phyloP scores from a whole-genome alignment of 495 filamentous ascomycete genomes.

The Glarea lozoyensis region DNA sequence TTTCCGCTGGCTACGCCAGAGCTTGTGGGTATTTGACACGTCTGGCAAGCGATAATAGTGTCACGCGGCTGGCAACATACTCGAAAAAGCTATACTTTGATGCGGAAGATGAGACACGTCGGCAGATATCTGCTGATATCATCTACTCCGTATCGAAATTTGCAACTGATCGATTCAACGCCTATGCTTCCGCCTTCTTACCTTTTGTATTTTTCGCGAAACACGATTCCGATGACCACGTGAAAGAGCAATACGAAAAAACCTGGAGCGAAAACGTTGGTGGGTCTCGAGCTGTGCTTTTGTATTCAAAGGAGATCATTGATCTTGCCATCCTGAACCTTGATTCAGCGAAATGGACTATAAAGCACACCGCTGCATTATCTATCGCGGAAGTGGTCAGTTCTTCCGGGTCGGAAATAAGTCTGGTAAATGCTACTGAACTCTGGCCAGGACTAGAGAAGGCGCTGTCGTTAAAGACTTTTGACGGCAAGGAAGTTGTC shows the following conservation, averaged over 20 bases:
- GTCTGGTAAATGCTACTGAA: slow-evolving; percentile 42
- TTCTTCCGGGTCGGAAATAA: slow-evolving; percentile 43
- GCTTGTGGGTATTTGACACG: slow-evolving; percentile 79
- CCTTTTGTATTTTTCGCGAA: slow-evolving; percentile 85
- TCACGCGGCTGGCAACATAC: slow-evolving; percentile 56
- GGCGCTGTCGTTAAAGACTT: slow-evolving; percentile 77
- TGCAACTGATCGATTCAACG: slow-evolving; percentile 79
- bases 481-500: slow-evolving; percentile 86
- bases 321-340: slow-evolving; percentile 55
- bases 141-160: slow-evolving; percentile 73
- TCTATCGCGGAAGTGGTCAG: slow-evolving; percentile 65
- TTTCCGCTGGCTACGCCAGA: slow-evolving; percentile 75
- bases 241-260: slow-evolving; percentile 64
- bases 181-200: slow-evolving; percentile 61
- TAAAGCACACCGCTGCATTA: slow-evolving; percentile 80
- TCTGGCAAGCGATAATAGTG: slow-evolving; percentile 57
- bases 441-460: slow-evolving; percentile 80
- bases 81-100: slow-evolving; percentile 68
- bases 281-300: slow-evolving; percentile 66
- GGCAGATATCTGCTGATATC: slow-evolving; percentile 70
- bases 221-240: slow-evolving; percentile 72
- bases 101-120: slow-evolving; percentile 62
- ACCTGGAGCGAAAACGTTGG: slow-evolving; percentile 88
- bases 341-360: slow-evolving; percentile 72
- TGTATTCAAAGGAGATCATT: slow-evolving; percentile 79